Percentiles rank a stretch among this genome's conserved stretches.
These are phyloP conservation scores for Vitis labrusca DNA, from an alignment of 164 flowering plant genomes.

Conservation along the genomic window DNA sequence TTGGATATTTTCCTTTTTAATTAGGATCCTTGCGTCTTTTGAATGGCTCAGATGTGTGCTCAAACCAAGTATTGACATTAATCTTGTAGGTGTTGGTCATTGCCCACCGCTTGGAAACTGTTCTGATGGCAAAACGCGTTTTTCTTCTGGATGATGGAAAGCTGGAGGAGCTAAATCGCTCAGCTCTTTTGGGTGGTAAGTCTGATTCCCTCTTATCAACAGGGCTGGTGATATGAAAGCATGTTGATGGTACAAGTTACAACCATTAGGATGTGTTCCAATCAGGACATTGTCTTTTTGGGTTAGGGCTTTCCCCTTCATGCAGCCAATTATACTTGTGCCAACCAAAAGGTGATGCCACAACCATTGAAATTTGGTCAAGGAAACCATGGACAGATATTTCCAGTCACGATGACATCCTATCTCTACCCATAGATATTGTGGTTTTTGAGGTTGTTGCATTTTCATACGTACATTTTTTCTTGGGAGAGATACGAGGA, in stretches of 20 bases:
- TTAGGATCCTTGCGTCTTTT: no score
- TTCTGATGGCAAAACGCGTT: slow-evolving; percentile 71
- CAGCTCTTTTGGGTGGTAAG: slow-evolving; percentile 33
- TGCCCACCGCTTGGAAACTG: slow-evolving; percentile 82
- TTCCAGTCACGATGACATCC: no score
- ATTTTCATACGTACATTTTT: no score
- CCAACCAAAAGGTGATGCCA: no score
- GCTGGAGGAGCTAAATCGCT: slow-evolving; percentile 52
- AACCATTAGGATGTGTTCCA: no score
- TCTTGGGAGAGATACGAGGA: no score
- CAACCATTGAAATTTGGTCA: background rate
- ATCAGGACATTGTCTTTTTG: background rate
- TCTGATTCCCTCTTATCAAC: slow-evolving; percentile 25
- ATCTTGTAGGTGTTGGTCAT: slow-evolving; percentile 67
- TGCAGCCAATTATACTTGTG: background rate
- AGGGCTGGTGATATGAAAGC: slow-evolving; percentile 27
- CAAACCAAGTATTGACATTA: background rate
- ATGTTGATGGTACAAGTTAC: background rate
- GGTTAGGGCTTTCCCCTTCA: background rate
- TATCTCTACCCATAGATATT: no score
- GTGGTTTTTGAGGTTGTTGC: no score
- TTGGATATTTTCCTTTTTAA: background rate
- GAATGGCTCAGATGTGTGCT: background rate
- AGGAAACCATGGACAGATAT: background rate
- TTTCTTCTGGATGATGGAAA: slow-evolving; percentile 62